Percentiles rank a stretch among this genome's conserved stretches.
phyloP scores from a whole-genome alignment of 192 early-diverging fungal species.

The Anaeromyces robustus region DNA sequence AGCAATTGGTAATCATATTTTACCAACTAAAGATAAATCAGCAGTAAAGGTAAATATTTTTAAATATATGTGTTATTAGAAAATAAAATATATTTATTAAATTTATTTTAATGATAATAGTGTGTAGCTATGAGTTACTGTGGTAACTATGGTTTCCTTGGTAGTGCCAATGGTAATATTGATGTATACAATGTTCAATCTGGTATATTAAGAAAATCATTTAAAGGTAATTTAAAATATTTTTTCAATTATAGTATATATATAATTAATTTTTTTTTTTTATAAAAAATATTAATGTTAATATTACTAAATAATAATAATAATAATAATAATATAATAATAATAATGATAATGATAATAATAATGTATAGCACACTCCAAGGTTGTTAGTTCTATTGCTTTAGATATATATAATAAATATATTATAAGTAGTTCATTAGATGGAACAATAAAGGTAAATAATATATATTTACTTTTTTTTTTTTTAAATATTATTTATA shows the following conservation, averaged over 20 bases:
- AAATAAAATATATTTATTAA: background rate
- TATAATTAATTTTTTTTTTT: no score
- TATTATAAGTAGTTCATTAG: slow-evolving; percentile 64
- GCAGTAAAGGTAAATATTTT: slow-evolving; percentile 27
- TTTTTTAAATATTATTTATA: no score
- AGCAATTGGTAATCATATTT: slow-evolving; percentile 49
- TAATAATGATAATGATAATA: no score
- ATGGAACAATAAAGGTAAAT: slow-evolving; percentile 58
- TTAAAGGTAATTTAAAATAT: slow-evolving; percentile 24
- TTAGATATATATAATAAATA: slow-evolving; percentile 54
- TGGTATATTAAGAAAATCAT: slow-evolving; percentile 56
- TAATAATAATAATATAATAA: no score
- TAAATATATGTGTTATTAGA: slow-evolving; percentile 8
- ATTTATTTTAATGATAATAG: slow-evolving; percentile 4
- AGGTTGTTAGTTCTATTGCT: slow-evolving; percentile 63
- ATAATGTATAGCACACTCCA: slow-evolving; percentile 41
- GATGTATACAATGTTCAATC: slow-evolving; percentile 96
- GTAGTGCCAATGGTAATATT: slow-evolving; percentile 53
- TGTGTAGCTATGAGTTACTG: slow-evolving; percentile 64
- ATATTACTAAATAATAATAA: no score
- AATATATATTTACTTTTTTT: background rate
- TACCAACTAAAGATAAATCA: slow-evolving; percentile 44
- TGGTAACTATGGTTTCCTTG: slow-evolving; percentile 88
- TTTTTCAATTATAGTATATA: no score
- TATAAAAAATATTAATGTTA: no score